These are phyloP conservation scores for Cercospora sojina DNA, from an alignment of 2,329 filamentous ascomycete species.

Conservation along the genomic window DNA sequence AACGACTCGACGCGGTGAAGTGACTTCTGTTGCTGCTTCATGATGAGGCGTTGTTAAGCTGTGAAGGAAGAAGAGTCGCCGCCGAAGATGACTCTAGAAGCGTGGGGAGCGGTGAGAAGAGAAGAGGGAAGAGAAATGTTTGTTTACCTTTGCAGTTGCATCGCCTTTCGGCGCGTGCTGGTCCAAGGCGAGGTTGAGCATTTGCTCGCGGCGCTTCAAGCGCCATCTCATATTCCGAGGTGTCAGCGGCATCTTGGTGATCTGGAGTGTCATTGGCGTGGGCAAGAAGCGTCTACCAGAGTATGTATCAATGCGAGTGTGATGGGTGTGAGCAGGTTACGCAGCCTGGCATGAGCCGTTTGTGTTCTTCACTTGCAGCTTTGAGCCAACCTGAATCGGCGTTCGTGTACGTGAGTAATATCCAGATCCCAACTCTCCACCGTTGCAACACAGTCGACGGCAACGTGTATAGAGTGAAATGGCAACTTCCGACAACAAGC, in stretches of 20 bases:
- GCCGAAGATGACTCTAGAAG: neutral
- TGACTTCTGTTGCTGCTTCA: neutral
- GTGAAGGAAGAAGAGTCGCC: neutral
- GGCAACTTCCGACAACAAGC: neutral
- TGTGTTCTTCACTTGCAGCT: neutral
- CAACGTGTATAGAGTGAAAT: neutral
- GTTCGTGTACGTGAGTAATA: neutral
- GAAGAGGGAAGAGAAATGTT: neutral
- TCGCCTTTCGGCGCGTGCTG: neutral
- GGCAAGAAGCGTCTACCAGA: neutral
- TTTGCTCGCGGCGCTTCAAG: neutral
- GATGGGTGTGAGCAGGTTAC: neutral
- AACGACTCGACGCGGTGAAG: neutral
- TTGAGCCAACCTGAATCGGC: neutral
- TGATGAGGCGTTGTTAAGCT: neutral
- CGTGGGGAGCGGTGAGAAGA: neutral
- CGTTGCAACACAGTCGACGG: neutral
- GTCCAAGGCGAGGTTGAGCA: neutral
- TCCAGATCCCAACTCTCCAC: neutral
- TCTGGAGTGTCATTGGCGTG: neutral
- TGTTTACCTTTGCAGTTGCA: neutral
- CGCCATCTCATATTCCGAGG: neutral
- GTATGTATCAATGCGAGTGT: neutral
- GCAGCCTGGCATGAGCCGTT: conserved; percentile 1
- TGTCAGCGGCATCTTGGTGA: neutral